phyloP scores from a whole-genome alignment of 2,329 filamentous ascomycete species.

The Plectosphaerella cucumerina region DNA sequence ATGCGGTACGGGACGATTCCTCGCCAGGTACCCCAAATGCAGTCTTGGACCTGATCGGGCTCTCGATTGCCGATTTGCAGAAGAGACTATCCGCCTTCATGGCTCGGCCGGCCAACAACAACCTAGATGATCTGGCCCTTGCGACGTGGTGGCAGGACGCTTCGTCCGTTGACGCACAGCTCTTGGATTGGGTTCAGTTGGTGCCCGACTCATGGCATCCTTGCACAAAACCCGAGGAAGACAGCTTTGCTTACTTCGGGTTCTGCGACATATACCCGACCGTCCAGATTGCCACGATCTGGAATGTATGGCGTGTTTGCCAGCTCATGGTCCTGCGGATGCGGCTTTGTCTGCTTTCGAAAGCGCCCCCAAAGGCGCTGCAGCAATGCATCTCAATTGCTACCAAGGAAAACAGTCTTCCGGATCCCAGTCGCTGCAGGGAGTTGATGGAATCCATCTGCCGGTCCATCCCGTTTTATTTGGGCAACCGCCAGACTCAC shows the following conservation, averaged over 20 bases:
- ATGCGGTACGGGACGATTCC: conserved; percentile 8
- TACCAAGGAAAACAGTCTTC: conserved; percentile 7
- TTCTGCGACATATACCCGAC: conserved; percentile 13
- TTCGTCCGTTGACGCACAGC: conserved; percentile 8
- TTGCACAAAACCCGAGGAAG: conserved; percentile 4
- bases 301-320: conserved; percentile 14
- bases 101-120: neutral
- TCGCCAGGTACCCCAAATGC: conserved; percentile 11
- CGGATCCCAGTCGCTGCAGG: conserved; percentile 7
- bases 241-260: conserved; percentile 6
- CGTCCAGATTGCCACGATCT: conserved; percentile 14
- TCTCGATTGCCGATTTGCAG: conserved; percentile 11
- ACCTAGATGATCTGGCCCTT: conserved; percentile 5
- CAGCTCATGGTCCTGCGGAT: conserved; percentile 11
- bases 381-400: conserved; percentile 6
- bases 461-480: conserved; percentile 12
- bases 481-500: conserved; percentile 11
- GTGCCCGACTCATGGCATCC: conserved; percentile 10
- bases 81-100: conserved; percentile 6
- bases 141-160: conserved; percentile 8
- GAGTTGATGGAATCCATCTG: conserved; percentile 13
- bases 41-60: conserved; percentile 12
- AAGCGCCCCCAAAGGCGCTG: conserved; percentile 6
- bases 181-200: conserved; percentile 10
- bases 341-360: conserved; percentile 8